Percentiles rank a stretch among this genome's conserved stretches.
phyloP scores from a whole-genome alignment of 148 eudicot species.

The Mesembryanthemum crystallinum region DNA sequence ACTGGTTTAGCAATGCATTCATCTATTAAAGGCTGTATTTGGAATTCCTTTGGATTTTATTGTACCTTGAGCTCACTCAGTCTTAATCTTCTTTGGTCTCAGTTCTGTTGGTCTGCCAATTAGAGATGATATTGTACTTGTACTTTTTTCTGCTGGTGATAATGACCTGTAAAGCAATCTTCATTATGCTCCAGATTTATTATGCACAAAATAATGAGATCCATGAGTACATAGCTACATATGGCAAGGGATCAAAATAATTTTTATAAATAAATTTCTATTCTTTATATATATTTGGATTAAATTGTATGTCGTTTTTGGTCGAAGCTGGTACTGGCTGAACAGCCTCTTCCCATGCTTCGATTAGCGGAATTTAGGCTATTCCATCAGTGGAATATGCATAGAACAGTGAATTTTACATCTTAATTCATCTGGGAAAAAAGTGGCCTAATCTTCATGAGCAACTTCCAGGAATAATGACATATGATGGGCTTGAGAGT shows the following conservation, averaged over 20 bases:
- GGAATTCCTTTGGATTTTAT: background rate
- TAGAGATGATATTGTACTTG: background rate
- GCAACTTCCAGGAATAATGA: conserved; percentile 59
- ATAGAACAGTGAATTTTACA: background rate
- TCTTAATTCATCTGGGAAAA: too few species aligned
- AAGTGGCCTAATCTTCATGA: background rate
- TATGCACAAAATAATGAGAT: too few species aligned
- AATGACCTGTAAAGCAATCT: background rate
- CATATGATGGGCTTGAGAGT: conserved; percentile 87
- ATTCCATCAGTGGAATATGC: background rate
- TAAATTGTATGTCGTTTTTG: too few species aligned
- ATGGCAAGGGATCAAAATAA: background rate
- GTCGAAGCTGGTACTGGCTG: background rate
- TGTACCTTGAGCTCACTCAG: background rate
- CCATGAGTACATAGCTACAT: too few species aligned
- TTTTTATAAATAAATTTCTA: background rate
- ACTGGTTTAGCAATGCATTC: background rate
- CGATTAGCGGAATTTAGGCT: background rate
- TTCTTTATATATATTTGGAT: too few species aligned
- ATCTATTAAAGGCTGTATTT: background rate
- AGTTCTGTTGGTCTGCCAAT: background rate
- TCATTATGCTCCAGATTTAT: too few species aligned
- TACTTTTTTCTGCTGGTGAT: background rate
- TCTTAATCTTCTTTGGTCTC: background rate
- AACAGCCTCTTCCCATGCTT: background rate